Evolutionary conservation across 345 rosid species (phyloP), one percentile per base, ranked within the genome.

Genomic region (Isatis tinctoria): DNA sequence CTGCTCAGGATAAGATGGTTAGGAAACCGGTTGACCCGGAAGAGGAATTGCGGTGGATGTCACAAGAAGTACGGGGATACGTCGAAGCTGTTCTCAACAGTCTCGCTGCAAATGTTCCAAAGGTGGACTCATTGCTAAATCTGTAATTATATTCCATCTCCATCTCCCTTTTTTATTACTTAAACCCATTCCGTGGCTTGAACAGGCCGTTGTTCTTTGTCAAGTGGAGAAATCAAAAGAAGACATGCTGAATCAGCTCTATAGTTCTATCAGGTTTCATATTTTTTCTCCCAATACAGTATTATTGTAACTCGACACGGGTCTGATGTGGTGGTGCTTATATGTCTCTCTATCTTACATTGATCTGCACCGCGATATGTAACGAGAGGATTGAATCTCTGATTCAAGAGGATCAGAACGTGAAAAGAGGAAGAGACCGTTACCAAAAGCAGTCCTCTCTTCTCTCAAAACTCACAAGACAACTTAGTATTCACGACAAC

Each of bases 71-170:
- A 10, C 97, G 98, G 2, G 98, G 99, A 69, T 96, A 96, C 54
- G 98, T 92, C 45, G 99, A 96, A 89, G 99, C 99, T 37, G 99
- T 96, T 79, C 96, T 96, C 27, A 92, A 96, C 84, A 96, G 99
- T 74, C 96, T 96, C 49, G 97, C 91, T 57, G 99, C 99, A 72
- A 96, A 96, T 76, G 96, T 96, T 67, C 99, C 99, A 48, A 96
- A 96, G 86, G 99, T 89, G 43, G 77, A 65, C 17, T n/a, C n/a
- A n/a, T n/a, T n/a, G n/a, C n/a, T n/a, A n/a, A n/a, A n/a, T n/a
- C n/a, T n/a, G n/a, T n/a, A 30, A 30, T 13, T 54, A 48, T 65
- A 69, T 36, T 43, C 2, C 52, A 28, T 71, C n/a, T 54, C 27
- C 17, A 10, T 69, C 36, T 63, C 40, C 16, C 4, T 22, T 52